Evolutionary conservation across 176 grass and related monocot genomes (phyloP).

Genomic region (Paspalum vaginatum): DNA sequence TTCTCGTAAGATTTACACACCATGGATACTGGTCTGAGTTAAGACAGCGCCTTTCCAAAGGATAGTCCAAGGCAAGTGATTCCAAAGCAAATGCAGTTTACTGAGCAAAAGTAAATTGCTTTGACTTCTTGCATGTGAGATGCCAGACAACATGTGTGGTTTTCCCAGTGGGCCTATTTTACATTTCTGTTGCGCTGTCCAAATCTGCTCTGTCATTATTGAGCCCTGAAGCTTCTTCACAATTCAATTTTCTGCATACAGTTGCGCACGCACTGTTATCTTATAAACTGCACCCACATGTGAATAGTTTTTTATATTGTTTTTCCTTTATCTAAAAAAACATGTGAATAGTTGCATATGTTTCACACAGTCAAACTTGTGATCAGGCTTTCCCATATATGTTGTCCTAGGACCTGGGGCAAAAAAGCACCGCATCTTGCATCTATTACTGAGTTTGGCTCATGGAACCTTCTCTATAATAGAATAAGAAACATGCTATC

Average conservation of each 20-base stretch:
- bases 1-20: background rate
- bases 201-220: constrained; percentile 56
- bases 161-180: constrained; percentile 48
- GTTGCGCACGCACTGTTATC: constrained; percentile 28
- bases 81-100: constrained; percentile 37
- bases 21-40: constrained; percentile 28
- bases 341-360: constrained; percentile 47
- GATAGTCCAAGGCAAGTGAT: constrained; percentile 38
- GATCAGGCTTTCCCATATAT: constrained; percentile 11
- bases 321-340: background rate
- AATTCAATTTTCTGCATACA: constrained; percentile 15
- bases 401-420: background rate
- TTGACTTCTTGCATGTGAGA: constrained; percentile 63
- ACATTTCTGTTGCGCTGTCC: constrained; percentile 48
- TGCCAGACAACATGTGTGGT: constrained; percentile 52
- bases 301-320: constrained; percentile 1
- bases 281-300: constrained; percentile 39
- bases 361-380: constrained; percentile 26
- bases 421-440: background rate
- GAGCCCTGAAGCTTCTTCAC: constrained; percentile 21
- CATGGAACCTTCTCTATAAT: background rate
- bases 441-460: background rate
- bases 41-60: constrained; percentile 26
- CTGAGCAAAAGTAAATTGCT: constrained; percentile 59
- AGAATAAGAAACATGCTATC: background rate